Conservation (phyloP, 305 asterid genomes). For the Striga hermonthica region DNA sequence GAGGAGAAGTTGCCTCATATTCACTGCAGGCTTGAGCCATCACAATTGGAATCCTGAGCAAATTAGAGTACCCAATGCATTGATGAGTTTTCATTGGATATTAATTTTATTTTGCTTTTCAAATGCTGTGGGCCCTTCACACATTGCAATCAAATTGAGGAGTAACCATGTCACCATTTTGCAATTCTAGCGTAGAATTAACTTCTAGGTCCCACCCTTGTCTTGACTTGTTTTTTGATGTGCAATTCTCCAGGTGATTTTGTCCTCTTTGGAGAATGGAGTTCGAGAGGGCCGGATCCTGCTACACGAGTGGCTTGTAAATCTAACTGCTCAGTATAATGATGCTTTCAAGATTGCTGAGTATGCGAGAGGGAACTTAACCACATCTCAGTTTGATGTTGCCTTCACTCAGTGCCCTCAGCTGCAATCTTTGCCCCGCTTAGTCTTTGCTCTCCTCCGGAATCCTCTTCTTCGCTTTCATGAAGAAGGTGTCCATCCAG, state of each 20-base stretch:
- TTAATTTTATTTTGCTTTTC: slow-evolving; percentile 1
- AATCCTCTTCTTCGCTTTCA: slow-evolving; percentile 95
- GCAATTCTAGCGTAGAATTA: not conserved
- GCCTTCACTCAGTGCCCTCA: slow-evolving; percentile 94
- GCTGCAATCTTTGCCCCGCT: slow-evolving; percentile 82
- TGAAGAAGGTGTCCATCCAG: slow-evolving; percentile 99
- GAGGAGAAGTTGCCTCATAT: slow-evolving; percentile 29
- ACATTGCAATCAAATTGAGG: slow-evolving; percentile 14
- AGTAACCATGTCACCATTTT: not conserved
- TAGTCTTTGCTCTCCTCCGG: slow-evolving; percentile 85
- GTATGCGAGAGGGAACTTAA: slow-evolving; percentile 55
- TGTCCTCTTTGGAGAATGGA: slow-evolving; percentile 89
- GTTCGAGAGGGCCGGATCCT: slow-evolving; percentile 88
- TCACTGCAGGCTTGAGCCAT: slow-evolving; percentile 23
- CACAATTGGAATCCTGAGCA: slow-evolving; percentile 20
- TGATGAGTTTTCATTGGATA: slow-evolving; percentile 4
- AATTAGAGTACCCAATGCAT: slow-evolving; percentile 21
- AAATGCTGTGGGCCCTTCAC: not conserved
- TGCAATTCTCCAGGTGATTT: slow-evolving; percentile 60
- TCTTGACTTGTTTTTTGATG: slow-evolving; percentile 17
- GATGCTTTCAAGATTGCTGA: slow-evolving; percentile 71
- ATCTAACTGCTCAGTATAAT: slow-evolving; percentile 86
- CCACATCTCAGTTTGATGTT: slow-evolving; percentile 57
- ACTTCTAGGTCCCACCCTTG: not conserved
- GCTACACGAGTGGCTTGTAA: slow-evolving; percentile 97